Conservation (phyloP, 495 filamentous ascomycete species). For the Podospora comata region DNA sequence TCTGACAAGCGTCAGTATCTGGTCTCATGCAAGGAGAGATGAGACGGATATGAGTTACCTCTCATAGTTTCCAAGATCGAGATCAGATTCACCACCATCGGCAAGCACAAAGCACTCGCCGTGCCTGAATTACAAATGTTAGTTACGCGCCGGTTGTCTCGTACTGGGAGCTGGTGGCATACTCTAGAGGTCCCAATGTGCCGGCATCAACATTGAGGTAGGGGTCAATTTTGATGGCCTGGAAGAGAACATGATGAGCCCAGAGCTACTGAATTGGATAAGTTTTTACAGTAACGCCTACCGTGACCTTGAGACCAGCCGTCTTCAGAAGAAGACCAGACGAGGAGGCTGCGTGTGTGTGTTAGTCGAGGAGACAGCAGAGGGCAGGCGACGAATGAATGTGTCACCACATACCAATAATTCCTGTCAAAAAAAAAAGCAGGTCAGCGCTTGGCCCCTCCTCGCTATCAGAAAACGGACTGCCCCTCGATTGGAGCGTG, state of each 20-base stretch:
- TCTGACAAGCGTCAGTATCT: not conserved
- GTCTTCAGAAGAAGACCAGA: conserved; percentile 12
- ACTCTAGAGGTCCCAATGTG: conserved; percentile 1
- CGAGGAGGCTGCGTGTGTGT: conserved; percentile 1
- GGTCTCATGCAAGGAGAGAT: not conserved
- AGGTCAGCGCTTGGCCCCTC: not conserved
- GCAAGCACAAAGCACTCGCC: conserved; percentile 44
- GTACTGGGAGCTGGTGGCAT: not conserved
- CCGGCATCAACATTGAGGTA: conserved; percentile 8
- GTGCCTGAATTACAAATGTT: conserved; percentile 19
- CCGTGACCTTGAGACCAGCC: conserved; percentile 8
- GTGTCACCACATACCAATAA: conserved; percentile 10
- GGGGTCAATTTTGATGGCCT: conserved; percentile 9
- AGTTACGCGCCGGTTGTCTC: not conserved
- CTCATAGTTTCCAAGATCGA: conserved; percentile 97
- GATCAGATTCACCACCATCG: conserved; percentile 51
- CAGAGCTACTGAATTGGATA: not conserved
- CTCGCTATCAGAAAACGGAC: not conserved
- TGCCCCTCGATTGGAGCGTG: not conserved
- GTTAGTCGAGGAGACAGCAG: not conserved
- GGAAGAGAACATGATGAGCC: not conserved
- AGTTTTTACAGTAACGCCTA: not conserved
- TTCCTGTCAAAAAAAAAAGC: conserved; percentile 7
- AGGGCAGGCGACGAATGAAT: not conserved
- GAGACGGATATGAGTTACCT: conserved; percentile 6